Percentiles rank a stretch among this genome's conserved stretches.
Evolutionary conservation across 768 basidiomycete species (phyloP).

Genomic region (Serendipita sp.): DNA sequence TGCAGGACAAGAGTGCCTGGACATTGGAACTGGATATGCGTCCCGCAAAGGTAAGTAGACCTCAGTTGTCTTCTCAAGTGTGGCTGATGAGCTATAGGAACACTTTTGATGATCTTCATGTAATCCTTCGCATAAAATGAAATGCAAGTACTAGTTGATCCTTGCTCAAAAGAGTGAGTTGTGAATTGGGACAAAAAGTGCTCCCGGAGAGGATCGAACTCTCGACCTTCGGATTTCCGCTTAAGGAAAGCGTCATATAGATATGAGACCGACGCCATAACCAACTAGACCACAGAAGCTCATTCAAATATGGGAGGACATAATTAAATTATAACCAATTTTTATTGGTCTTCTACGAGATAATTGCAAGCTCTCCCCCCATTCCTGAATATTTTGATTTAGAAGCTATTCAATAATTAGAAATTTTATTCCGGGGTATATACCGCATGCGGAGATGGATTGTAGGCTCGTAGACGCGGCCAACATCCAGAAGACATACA

Average conservation of each 20-base stretch:
- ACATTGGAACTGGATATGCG: conserved; percentile 13
- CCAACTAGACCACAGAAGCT: conserved; percentile 5
- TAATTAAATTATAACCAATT: not conserved
- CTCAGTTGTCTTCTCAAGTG: not conserved
- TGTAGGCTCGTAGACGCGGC: no score
- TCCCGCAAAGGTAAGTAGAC: not conserved
- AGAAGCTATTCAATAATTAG: no score
- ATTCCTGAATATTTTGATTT: no score
- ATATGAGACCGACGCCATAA: conserved; percentile 6
- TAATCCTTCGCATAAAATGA: not conserved
- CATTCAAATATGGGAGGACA: not conserved
- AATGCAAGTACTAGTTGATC: not conserved
- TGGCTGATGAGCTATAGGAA: not conserved
- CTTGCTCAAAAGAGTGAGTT: not conserved
- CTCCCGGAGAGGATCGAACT: conserved; percentile 5
- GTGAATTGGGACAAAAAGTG: not conserved
- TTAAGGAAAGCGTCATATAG: not conserved
- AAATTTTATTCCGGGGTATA: no score
- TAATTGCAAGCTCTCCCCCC: no score
- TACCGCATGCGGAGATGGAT: no score
- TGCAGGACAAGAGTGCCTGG: conserved; percentile 13
- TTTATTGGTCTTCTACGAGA: no score
- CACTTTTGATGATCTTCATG: not conserved
- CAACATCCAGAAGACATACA: no score
- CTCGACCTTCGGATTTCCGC: conserved; percentile 6